Evolutionary conservation across 1,284 basidiomycete genomes (phyloP), one percentile per base, ranked within the genome.

Genomic region (Pseudozyma pruni): DNA sequence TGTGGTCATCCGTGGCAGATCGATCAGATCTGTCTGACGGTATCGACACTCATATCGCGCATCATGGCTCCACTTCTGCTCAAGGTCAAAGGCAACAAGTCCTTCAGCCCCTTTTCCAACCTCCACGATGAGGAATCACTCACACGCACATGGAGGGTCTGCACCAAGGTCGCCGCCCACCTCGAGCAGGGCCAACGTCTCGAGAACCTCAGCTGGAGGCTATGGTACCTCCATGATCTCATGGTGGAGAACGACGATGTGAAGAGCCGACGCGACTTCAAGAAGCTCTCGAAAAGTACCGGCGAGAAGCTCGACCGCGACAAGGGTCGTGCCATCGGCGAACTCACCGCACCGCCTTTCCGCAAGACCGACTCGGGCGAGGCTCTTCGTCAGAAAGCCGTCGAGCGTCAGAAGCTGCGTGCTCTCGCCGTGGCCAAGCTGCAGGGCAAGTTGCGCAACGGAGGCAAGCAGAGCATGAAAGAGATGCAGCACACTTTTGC

Each of bases 101-200:
- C 75, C 41, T 75, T 75, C 61, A 64, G 60, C 35, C 70, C 72
- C 29, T 74, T 77, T 35, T 63, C 64, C 43, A 74, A 71, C 51
- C 61, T 77, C 17, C 56, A 67, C 50, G 74, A 75, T 33, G 71
- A 77, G 41, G 66, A 73, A 8, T 73, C 74, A 17, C 39, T 77
- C 8, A 44, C 56, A 10, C 60, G 62, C 19, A 71, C 67, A 20
- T 77, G 75, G 75, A 40, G 56, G 8, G 66, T 72, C 5, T 67
- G 66, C 54, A 72, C 70, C 45, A 75, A 75, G 44, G 70, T 72
- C 23, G 71, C 72, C 17, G 71, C 66, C 13, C 63, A 74, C 32
- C 74, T 77, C 48, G 74, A 77, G 46, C 70, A 75, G 35, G 75
- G 75, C n/a, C 70, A 75, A 47, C 66, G 75, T 17, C 68, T 75